phyloP scores from a whole-genome alignment of 1,284 basidiomycete species.

The Ceratobasidium sp. region DNA sequence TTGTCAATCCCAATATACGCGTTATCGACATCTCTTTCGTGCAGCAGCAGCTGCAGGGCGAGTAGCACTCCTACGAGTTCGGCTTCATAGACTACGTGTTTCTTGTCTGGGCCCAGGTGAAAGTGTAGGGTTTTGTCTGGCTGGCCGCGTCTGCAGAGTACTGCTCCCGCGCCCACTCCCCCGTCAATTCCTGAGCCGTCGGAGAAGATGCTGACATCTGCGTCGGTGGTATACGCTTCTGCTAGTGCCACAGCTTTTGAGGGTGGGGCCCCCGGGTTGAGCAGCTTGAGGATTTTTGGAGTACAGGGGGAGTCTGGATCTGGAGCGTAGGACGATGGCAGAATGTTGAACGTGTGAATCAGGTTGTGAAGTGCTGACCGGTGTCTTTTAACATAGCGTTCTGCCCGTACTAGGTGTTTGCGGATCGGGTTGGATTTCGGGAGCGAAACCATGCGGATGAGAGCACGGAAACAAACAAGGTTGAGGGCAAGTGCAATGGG shows the following conservation, averaged over 20 bases:
- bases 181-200: slow-evolving; percentile 27
- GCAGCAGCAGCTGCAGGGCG: slow-evolving; percentile 16
- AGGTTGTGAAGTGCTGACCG: slow-evolving; percentile 14
- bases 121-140: background rate
- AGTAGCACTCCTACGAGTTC: slow-evolving; percentile 44
- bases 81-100: slow-evolving; percentile 47
- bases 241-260: background rate
- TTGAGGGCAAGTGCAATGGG: slow-evolving; percentile 1
- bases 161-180: slow-evolving; percentile 40
- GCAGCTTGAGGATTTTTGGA: slow-evolving; percentile 14
- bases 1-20: slow-evolving; percentile 13
- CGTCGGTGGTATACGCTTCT: background rate
- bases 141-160: slow-evolving; percentile 11
- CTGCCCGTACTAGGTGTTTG: background rate
- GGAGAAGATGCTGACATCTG: slow-evolving; percentile 11
- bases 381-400: slow-evolving; percentile 10
- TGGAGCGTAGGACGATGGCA: slow-evolving; percentile 9
- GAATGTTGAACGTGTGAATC: slow-evolving; percentile 7
- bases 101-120: slow-evolving; percentile 29
- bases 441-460: background rate
- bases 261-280: background rate
- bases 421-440: background rate
- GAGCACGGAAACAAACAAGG: background rate
- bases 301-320: slow-evolving; percentile 2
- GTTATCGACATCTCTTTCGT: background rate